Conservation (phyloP, 129 eudicot species). For the Helianthus tuberosus region DNA sequence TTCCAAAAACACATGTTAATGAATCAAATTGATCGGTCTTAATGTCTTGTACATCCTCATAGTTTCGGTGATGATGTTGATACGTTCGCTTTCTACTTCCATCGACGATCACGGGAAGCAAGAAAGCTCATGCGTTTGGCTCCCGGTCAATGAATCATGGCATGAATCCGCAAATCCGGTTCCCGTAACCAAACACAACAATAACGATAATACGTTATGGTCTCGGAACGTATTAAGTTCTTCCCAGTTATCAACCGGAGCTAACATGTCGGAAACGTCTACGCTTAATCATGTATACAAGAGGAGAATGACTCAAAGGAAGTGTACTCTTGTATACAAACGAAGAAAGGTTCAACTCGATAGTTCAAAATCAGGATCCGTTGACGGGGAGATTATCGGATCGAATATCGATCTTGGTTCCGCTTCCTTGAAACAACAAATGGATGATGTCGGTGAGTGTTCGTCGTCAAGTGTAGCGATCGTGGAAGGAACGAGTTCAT, state of each 20-base stretch:
- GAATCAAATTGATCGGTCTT: conserved; percentile 3
- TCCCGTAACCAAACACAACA: conserved; percentile 18
- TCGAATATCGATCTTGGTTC: conserved; percentile 54
- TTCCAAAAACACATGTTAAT: conserved; percentile 8
- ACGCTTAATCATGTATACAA: conserved; percentile 48
- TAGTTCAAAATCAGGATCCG: conserved; percentile 38
- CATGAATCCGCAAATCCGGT: conserved; percentile 22
- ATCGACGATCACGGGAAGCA: conserved; percentile 34
- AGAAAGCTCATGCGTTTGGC: conserved; percentile 41
- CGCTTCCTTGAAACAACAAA: conserved; percentile 44
- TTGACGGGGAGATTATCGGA: conserved; percentile 39
- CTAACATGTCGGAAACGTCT: conserved; percentile 43
- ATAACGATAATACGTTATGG: conserved; percentile 20
- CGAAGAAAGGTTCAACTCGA: conserved; percentile 40
- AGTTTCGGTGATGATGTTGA: conserved; percentile 45
- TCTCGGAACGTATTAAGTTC: conserved; percentile 37
- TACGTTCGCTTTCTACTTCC: conserved; percentile 42
- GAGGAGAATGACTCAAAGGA: conserved; percentile 44
- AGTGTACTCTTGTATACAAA: conserved; percentile 48
- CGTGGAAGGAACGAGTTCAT: conserved; percentile 45
- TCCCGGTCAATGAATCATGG: conserved; percentile 30
- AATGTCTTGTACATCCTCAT: background rate
- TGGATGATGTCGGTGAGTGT: conserved; percentile 68
- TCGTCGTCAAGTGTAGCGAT: conserved; percentile 68
- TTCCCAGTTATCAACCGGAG: conserved; percentile 43